These are phyloP conservation scores for Russula ochroleuca DNA, from an alignment of 768 basidiomycete genomes.

Conservation along the genomic window DNA sequence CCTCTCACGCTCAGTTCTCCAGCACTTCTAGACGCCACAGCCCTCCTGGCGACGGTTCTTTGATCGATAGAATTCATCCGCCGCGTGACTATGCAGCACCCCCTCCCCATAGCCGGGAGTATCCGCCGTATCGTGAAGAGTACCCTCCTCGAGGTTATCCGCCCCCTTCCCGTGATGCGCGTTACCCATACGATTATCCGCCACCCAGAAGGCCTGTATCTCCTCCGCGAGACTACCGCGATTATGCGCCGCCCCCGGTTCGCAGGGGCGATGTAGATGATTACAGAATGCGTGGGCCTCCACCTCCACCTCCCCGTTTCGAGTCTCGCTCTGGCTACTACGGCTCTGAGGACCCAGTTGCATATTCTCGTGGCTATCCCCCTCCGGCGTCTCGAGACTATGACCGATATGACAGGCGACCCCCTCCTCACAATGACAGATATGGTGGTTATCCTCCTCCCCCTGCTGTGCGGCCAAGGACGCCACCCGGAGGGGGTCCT, in stretches of 20 bases:
- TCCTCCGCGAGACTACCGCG: conserved; percentile 63
- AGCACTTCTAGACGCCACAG: conserved; percentile 37
- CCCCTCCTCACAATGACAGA: conserved; percentile 42
- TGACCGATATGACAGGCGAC: conserved; percentile 57
- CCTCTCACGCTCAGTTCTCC: conserved; percentile 36
- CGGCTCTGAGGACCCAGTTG: conserved; percentile 42
- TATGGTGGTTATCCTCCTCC: conserved; percentile 37
- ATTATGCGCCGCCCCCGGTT: conserved; percentile 50
- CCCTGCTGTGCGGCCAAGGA: conserved; percentile 40
- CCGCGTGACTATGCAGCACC: conserved; percentile 49
- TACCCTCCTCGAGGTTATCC: conserved; percentile 43
- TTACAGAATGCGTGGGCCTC: conserved; percentile 52
- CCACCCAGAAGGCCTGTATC: conserved; percentile 53
- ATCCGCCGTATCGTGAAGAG: conserved; percentile 51
- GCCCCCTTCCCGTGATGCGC: conserved; percentile 45
- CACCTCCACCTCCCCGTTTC: conserved; percentile 51
- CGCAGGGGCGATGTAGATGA: conserved; percentile 66
- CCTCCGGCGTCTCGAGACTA: conserved; percentile 45
- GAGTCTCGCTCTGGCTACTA: conserved; percentile 47
- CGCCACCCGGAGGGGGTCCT: conserved; percentile 23
- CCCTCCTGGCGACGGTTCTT: conserved; percentile 43
- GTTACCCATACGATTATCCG: conserved; percentile 55
- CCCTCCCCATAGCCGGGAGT: conserved; percentile 39
- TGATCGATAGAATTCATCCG: conserved; percentile 55
- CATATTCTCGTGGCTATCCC: conserved; percentile 52